phyloP scores from a whole-genome alignment of 176 grass and related monocot species.

The Secale cereale region DNA sequence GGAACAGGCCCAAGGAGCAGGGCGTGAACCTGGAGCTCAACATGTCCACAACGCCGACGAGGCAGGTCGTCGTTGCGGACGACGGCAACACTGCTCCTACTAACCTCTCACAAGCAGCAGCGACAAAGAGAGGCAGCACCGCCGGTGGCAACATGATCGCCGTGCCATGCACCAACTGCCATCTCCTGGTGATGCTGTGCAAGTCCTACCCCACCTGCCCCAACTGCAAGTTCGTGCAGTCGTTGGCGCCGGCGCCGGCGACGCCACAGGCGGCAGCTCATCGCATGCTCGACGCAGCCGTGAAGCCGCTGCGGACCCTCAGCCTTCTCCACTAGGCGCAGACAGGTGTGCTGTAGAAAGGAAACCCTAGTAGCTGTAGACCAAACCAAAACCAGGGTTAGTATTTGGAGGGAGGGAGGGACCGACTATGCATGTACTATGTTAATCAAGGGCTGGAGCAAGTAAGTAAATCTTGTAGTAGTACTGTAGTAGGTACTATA shows the following conservation, averaged over 20 bases:
- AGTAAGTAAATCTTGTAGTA: conserved; percentile 9
- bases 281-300: conserved; percentile 34
- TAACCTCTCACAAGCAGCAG: conserved; percentile 20
- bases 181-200: conserved; percentile 88
- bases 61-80: neutral
- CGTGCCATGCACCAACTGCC: conserved; percentile 78
- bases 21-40: conserved; percentile 79
- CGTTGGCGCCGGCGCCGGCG: conserved; percentile 3
- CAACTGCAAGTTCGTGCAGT: conserved; percentile 86
- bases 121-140: conserved; percentile 24
- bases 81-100: neutral
- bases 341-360: conserved; percentile 36
- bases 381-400: conserved; percentile 1
- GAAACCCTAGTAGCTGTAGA: conserved; percentile 19
- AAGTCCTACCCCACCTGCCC: conserved; percentile 80
- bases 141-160: conserved; percentile 67
- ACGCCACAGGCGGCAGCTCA: neutral
- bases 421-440: conserved; percentile 1
- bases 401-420: neutral
- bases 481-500: neutral
- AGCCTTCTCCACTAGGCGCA: conserved; percentile 83
- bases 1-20: conserved; percentile 72
- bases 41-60: conserved; percentile 37
- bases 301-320: conserved; percentile 69
- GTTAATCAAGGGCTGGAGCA: neutral